Percentiles rank a stretch among this genome's conserved stretches.
phyloP scores from a whole-genome alignment of 768 basidiomycete species.

The Amanita inopinata region DNA sequence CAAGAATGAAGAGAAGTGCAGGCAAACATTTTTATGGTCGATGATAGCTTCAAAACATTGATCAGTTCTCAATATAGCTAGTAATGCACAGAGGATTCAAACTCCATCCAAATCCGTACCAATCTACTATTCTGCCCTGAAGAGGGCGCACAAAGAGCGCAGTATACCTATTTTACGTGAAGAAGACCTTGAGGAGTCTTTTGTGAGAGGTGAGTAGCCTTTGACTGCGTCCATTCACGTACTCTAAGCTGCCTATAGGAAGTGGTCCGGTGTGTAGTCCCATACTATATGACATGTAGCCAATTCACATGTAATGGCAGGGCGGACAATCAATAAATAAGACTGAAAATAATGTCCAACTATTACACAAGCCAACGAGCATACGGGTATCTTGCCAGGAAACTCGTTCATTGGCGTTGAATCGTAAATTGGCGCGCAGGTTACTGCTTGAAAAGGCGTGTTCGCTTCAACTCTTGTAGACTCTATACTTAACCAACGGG shows the following conservation, averaged over 20 bases:
- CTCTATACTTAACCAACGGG: conserved; percentile 15
- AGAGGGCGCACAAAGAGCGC: conserved; percentile 57
- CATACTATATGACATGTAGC: neutral
- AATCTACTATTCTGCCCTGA: conserved; percentile 59
- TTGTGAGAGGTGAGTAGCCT: conserved; percentile 64
- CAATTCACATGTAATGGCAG: conserved; percentile 19
- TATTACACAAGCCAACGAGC: conserved; percentile 83
- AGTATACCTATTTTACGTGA: conserved; percentile 60
- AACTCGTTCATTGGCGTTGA: conserved; percentile 74
- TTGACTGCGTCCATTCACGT: neutral
- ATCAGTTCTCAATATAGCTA: conserved; percentile 18
- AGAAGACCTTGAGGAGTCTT: conserved; percentile 77
- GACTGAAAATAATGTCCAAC: conserved; percentile 83
- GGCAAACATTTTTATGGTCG: too few species aligned
- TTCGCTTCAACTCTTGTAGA: conserved; percentile 19
- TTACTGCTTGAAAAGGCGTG: conserved; percentile 69
- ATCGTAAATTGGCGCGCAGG: conserved; percentile 69
- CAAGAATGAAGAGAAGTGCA: conserved; percentile 4
- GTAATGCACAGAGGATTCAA: conserved; percentile 14
- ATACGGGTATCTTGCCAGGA: conserved; percentile 83
- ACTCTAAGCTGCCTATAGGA: conserved; percentile 31
- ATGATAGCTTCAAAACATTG: too few species aligned
- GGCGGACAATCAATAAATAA: conserved; percentile 98
- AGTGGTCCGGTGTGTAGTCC: conserved; percentile 63
- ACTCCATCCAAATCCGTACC: conserved; percentile 17